Percentiles rank a stretch among this genome's conserved stretches.
phyloP scores from a whole-genome alignment of 2,329 filamentous ascomycete genomes.

The Myriosclerotinia curreyana region DNA sequence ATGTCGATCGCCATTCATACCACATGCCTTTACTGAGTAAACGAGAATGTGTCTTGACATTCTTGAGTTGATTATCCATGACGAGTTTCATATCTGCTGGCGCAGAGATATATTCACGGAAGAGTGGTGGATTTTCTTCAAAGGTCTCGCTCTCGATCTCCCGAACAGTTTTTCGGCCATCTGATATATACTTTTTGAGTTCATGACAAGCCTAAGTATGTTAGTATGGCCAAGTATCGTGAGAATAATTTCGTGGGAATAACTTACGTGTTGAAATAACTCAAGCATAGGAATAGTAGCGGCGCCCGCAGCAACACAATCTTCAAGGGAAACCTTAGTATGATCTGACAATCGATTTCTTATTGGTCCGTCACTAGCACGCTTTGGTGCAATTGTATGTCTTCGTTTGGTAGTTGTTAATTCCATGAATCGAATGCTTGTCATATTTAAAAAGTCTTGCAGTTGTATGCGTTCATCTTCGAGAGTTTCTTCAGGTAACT shows the following conservation, averaged over 20 bases:
- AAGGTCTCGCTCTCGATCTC: conserved; percentile 88
- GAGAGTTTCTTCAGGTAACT: conserved; percentile 40
- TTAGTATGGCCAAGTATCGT: conserved; percentile 33
- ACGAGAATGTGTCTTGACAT: conserved; percentile 89
- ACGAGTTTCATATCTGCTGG: conserved; percentile 76
- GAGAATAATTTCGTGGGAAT: background rate
- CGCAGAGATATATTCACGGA: conserved; percentile 86
- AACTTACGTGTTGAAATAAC: conserved; percentile 79
- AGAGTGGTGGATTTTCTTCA: conserved; percentile 85
- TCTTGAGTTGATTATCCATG: conserved; percentile 97
- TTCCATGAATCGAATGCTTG: conserved; percentile 97
- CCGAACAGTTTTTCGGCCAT: conserved; percentile 83
- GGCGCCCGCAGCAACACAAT: conserved; percentile 81
- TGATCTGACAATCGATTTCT: conserved; percentile 40
- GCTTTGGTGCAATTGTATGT: conserved; percentile 68
- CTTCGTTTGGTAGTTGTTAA: conserved; percentile 92
- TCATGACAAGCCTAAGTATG: conserved; percentile 72
- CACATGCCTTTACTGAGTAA: conserved; percentile 92
- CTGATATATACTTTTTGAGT: conserved; percentile 93
- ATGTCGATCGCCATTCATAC: conserved; percentile 96
- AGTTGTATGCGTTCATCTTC: conserved; percentile 67
- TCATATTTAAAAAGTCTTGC: conserved; percentile 91
- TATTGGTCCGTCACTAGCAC: conserved; percentile 39
- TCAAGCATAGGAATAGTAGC: conserved; percentile 92
- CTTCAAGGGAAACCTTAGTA: conserved; percentile 58